A percentile compares a stretch with the other conserved stretches of the same genome.
Evolutionary conservation across 208 protist species (phyloP).

Genomic region (Trichomonas tenax): DNA sequence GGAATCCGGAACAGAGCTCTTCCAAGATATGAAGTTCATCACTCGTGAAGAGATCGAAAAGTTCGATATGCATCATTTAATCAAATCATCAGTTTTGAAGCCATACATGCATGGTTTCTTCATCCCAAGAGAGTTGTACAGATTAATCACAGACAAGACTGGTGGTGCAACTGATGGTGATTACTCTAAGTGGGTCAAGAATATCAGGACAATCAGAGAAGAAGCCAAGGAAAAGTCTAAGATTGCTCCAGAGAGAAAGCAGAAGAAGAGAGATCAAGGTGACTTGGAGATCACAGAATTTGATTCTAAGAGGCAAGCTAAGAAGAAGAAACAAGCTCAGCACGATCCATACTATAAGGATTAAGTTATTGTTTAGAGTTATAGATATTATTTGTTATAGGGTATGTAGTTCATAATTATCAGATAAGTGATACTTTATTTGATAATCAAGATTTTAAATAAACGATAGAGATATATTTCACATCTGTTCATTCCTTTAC

Average conservation of each 20-base stretch:
- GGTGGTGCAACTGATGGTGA: not conserved
- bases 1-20: not conserved
- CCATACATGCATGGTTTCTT: conserved; percentile 28
- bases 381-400: no score
- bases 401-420: no score
- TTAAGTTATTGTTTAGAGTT: no score
- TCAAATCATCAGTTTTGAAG: not conserved
- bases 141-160: not conserved
- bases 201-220: not conserved
- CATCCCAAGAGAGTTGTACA: not conserved
- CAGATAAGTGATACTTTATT: no score
- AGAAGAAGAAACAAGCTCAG: not conserved
- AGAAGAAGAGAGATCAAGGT: not conserved
- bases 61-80: not conserved
- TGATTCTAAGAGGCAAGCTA: not conserved
- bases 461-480: no score
- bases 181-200: not conserved
- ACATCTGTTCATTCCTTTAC: no score
- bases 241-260: not conserved
- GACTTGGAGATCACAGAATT: not conserved
- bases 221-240: not conserved
- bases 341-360: not conserved
- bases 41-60: not conserved
- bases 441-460: no score
- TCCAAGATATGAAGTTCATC: not conserved